phyloP scores from a whole-genome alignment of 768 basidiomycete genomes.

The Pleurotus sapidus region DNA sequence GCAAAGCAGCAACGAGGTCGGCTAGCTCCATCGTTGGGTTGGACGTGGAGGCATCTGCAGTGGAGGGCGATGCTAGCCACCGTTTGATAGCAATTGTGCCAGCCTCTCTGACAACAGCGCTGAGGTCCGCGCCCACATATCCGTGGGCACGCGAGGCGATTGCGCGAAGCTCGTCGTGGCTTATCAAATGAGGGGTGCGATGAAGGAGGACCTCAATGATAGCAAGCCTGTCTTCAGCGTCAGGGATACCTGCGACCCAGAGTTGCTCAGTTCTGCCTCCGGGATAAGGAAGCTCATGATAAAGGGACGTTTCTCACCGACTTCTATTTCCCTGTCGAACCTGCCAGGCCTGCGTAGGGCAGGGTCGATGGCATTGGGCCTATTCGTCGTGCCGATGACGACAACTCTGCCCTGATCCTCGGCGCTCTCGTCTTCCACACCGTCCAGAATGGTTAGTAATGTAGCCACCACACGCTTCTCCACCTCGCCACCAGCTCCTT shows the following conservation, averaged over 20 bases:
- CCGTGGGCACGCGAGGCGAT: slow-evolving; percentile 86
- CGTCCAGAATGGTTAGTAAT: slow-evolving; percentile 91
- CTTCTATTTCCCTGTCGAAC: slow-evolving; percentile 95
- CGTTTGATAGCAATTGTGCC: slow-evolving; percentile 91
- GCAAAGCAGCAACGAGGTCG: slow-evolving; percentile 72
- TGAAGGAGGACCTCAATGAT: slow-evolving; percentile 85
- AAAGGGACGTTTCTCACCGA: slow-evolving; percentile 49
- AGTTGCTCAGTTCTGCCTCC: not conserved
- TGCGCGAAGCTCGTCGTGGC: slow-evolving; percentile 52
- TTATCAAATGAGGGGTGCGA: slow-evolving; percentile 76
- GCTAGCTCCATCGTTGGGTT: slow-evolving; percentile 42
- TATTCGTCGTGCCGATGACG: slow-evolving; percentile 94
- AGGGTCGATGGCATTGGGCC: slow-evolving; percentile 94
- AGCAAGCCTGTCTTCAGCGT: slow-evolving; percentile 76
- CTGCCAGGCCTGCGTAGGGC: slow-evolving; percentile 86
- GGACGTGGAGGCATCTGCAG: slow-evolving; percentile 9
- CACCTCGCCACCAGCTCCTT: slow-evolving; percentile 89
- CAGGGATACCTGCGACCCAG: slow-evolving; percentile 72
- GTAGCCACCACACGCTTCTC: slow-evolving; percentile 96
- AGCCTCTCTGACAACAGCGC: slow-evolving; percentile 89
- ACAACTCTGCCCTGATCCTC: slow-evolving; percentile 66
- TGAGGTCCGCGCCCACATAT: slow-evolving; percentile 95
- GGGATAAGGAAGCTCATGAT: not conserved
- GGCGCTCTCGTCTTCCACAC: slow-evolving; percentile 58
- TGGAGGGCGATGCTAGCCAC: slow-evolving; percentile 43